Base-by-base conservation (phyloP, 2,329 filamentous ascomycete genomes). In the Diatrype stigma region DNA sequence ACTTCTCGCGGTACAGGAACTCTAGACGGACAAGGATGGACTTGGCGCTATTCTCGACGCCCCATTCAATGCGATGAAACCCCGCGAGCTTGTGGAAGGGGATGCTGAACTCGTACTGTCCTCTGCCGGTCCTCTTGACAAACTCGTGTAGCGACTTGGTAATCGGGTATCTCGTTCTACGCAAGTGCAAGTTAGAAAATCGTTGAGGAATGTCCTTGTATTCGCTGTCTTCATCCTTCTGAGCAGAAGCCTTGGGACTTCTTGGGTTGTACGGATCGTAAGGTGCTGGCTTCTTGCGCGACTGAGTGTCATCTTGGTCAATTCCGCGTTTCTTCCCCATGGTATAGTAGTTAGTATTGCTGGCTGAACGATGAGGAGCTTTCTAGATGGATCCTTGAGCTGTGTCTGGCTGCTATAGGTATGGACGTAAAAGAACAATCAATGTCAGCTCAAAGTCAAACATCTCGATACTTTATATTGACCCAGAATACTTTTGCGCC, bases 351-450 rank as follows among this genome's bases (percentile, higher is more conserved):
- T 6, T n/a, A n/a, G n/a, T n/a, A n/a, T n/a, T n/a, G n/a, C n/a
- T n/a, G n/a, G n/a, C n/a, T n/a, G n/a, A 30, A 30, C 26, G 6
- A 6, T 30, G 26, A 30, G 26, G 10, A 30, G 10, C 26, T 30
- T 30, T 5, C 51, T n/a, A 51, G 56, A 4, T 28, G 30, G 7
- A 48, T 58, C 30, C 6, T 58, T n/a, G 56, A 54, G 49, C 51
- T 11, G 54, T 54, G 10, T 45, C 56, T 8, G 48, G n/a, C n/a
- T n/a, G n/a, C n/a, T n/a, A n/a, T n/a, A n/a, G n/a, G n/a, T n/a
- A n/a, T n/a, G n/a, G n/a, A n/a, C n/a, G n/a, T n/a, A n/a, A n/a
- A n/a, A n/a, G n/a, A n/a, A n/a, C n/a, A n/a, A n/a, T n/a, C n/a
- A n/a, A n/a, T n/a, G n/a, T n/a, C n/a, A n/a, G n/a, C n/a, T n/a